Conservation (phyloP, 345 rosid genomes). For the Populus deltoides region DNA sequence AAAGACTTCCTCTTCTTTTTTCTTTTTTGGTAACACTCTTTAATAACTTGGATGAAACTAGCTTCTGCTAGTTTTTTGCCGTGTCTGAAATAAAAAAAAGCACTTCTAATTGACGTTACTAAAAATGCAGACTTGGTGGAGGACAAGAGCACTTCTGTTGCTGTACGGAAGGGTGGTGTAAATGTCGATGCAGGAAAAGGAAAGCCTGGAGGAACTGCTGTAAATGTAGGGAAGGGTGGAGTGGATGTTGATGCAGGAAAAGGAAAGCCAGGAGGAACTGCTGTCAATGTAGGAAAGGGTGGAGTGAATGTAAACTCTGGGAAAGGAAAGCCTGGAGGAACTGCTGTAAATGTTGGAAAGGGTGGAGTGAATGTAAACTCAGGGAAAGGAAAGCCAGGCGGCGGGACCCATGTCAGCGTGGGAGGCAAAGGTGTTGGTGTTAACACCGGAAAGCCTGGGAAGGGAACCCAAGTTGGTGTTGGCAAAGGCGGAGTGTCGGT, state of each 20-base stretch:
- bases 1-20: not conserved
- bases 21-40: not conserved
- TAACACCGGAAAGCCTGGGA: conserved; percentile 44
- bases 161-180: conserved; percentile 36
- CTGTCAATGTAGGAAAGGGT: not conserved
- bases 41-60: not conserved
- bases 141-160: conserved; percentile 46
- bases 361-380: conserved; percentile 63
- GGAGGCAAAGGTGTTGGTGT: conserved; percentile 48
- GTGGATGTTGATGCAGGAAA: conserved; percentile 34
- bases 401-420: conserved; percentile 47
- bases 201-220: conserved; percentile 23
- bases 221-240: conserved; percentile 35
- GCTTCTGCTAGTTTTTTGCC: not conserved
- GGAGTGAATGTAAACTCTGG: conserved; percentile 1
- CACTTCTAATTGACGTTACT: not conserved
- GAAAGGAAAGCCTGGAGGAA: too few species aligned
- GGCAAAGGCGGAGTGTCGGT: conserved; percentile 80
- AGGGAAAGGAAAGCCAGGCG: conserved; percentile 48
- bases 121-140: conserved; percentile 47
- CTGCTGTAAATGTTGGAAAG: too few species aligned
- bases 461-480: conserved; percentile 60
- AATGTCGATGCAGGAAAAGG: conserved; percentile 18
- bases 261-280: conserved; percentile 45
- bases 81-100: not conserved